Evolutionary conservation across 2,329 filamentous ascomycete species (phyloP).

Genomic region (Venturia effusa): DNA sequence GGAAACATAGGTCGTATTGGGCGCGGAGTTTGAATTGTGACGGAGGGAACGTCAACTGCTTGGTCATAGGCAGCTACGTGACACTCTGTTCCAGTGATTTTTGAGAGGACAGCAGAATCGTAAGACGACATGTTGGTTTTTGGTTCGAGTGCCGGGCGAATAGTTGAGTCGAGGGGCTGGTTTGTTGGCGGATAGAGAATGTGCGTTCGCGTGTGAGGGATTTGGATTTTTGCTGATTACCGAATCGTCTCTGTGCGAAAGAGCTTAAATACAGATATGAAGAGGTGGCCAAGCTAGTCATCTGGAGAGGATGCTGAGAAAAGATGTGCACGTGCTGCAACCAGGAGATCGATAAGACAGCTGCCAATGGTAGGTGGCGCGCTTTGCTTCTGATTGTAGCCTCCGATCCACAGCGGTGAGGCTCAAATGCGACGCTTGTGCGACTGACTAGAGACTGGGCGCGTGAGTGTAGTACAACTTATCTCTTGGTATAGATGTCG

Average conservation of each 20-base stretch:
- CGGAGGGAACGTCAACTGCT: not conserved
- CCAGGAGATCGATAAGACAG: not conserved
- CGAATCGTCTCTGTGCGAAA: not conserved
- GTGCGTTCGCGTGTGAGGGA: not conserved
- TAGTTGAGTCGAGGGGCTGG: not conserved
- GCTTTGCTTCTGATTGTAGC: not conserved
- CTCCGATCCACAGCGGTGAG: not conserved
- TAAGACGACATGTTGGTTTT: not conserved
- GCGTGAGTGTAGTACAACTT: not conserved
- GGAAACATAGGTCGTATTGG: not conserved
- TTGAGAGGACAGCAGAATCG: no score
- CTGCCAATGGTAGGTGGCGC: not conserved
- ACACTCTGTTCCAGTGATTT: no score
- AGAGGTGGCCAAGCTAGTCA: not conserved
- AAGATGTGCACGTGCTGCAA: not conserved
- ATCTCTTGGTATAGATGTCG: not conserved
- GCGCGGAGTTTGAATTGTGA: not conserved
- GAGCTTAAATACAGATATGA: not conserved
- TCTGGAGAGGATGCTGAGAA: not conserved
- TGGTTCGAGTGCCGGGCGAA: not conserved
- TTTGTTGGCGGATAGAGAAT: not conserved
- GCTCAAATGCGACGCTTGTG: not conserved
- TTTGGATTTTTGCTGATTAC: not conserved
- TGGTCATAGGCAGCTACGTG: not conserved
- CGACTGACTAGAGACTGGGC: conserved; percentile 2